Evolutionary conservation across 2,329 filamentous ascomycete species (phyloP).

Genomic region (Nannizziopsis barbatae): DNA sequence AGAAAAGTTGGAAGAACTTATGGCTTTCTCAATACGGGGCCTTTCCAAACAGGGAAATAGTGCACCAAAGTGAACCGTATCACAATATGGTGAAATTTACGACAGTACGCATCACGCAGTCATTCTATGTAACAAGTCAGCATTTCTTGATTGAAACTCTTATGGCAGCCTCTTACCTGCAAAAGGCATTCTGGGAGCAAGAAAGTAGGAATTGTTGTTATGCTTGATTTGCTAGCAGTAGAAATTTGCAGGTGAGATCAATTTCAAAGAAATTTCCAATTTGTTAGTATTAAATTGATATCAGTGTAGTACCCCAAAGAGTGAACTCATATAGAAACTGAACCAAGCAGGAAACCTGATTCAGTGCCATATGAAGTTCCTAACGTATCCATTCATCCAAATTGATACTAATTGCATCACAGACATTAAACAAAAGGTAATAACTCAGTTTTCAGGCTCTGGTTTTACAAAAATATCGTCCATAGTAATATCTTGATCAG

Average conservation of each 20-base stretch:
- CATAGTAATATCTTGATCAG: conserved; percentile 12
- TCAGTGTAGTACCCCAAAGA: no score
- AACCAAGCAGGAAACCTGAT: no score
- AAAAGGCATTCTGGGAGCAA: no score
- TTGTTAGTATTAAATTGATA: no score
- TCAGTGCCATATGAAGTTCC: neutral
- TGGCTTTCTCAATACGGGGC: neutral
- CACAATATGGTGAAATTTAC: neutral
- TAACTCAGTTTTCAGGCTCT: conserved; percentile 14
- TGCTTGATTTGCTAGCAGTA: no score
- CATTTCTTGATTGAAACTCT: no score
- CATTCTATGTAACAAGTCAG: neutral
- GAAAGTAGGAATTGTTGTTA: no score
- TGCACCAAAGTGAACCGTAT: neutral
- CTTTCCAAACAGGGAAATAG: neutral
- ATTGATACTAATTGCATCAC: neutral
- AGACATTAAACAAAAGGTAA: neutral
- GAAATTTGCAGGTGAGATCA: no score
- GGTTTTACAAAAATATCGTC: conserved; percentile 19
- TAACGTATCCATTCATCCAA: neutral
- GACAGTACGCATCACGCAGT: neutral
- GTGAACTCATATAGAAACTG: neutral
- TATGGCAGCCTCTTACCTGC: no score
- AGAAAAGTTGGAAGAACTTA: neutral
- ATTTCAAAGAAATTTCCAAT: no score